These are phyloP conservation scores for Sporothrix pallida DNA, from an alignment of 2,329 filamentous ascomycete species.

Conservation along the genomic window DNA sequence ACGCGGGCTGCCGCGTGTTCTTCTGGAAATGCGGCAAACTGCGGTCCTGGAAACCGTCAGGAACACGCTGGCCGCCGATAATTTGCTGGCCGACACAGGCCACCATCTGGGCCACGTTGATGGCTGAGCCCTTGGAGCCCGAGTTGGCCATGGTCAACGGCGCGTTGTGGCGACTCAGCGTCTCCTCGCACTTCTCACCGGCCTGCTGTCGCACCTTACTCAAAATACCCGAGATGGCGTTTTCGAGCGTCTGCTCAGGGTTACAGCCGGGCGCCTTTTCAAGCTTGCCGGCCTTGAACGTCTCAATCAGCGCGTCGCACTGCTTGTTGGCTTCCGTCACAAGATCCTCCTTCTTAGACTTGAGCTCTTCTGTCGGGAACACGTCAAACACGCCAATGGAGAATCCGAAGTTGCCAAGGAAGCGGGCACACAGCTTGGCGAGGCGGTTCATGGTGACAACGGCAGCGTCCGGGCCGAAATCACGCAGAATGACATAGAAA, in stretches of 20 bases:
- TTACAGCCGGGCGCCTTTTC: constrained; percentile 88
- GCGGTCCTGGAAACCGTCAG: constrained; percentile 94
- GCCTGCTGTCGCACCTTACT: constrained; percentile 90
- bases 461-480: constrained; percentile 88
- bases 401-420: constrained; percentile 88
- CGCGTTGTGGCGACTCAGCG: constrained; percentile 88
- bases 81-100: constrained; percentile 97
- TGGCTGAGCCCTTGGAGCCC: constrained; percentile 93
- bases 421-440: constrained; percentile 86
- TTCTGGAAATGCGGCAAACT: constrained; percentile 95
- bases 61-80: constrained; percentile 89
- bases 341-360: constrained; percentile 73
- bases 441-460: constrained; percentile 92
- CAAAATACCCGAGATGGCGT: constrained; percentile 85
- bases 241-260: constrained; percentile 90
- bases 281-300: constrained; percentile 79
- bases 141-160: constrained; percentile 97
- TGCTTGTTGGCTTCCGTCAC: constrained; percentile 79
- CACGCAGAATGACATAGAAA: constrained; percentile 94
- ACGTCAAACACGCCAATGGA: constrained; percentile 97
- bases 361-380: constrained; percentile 76
- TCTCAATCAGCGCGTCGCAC: constrained; percentile 81
- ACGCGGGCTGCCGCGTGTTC: constrained; percentile 86
- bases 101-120: constrained; percentile 99
- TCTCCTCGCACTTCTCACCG: constrained; percentile 87